Base-by-base conservation (phyloP, 352 stramenopile genomes). In the Phytopythium boreale region DNA sequence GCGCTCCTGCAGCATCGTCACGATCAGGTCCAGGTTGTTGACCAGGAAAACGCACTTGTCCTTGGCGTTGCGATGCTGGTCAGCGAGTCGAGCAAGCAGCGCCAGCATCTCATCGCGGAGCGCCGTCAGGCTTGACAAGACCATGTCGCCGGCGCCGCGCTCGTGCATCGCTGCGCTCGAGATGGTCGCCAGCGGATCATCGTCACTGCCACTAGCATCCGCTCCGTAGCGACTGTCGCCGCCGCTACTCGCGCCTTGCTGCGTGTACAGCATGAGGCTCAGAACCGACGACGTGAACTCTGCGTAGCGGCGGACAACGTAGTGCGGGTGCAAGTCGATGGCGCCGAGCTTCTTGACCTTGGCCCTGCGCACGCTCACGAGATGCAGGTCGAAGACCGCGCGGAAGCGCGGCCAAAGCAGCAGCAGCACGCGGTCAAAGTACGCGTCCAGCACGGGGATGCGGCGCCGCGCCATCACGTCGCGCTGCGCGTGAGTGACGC, bases 371-470 rank as follows among this genome's bases (percentile, higher is more conserved):
- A 97, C 75, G 50, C 89, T 98, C 67, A 96, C 80, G 39, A 99
- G 76, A 64, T 99, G 98, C 10, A 95, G 77, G 66, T 99, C 96
- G 56, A 99, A 98, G 1, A 99, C 89, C 19, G 89, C 91, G 64
- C 99, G 98, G 68, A 99, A 97, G 20, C 97, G 88, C 5, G 97
- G 97, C 97, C 97, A 99, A 12, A 99, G 68, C 41, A 99, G 70
- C 70, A 98, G 81, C 31, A 92, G 96, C 10, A 99, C 78, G 61
- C 94, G 84, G 69, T 99, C 96, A 71, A 99, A 98, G 76, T 98
- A 99, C 61, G 82, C 82, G 73, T 99, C 96, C 27, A 99, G 76
- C 24, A 93, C 89, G 14, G 95, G 91, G 47, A 98, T 88, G 12
- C 82, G 82, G 0, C 88, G 76, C 55, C 92, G 90, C 57, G 93